Evolutionary conservation across 2,329 filamentous ascomycete species (phyloP).

Genomic region (Sphaerulina vaccinii): DNA sequence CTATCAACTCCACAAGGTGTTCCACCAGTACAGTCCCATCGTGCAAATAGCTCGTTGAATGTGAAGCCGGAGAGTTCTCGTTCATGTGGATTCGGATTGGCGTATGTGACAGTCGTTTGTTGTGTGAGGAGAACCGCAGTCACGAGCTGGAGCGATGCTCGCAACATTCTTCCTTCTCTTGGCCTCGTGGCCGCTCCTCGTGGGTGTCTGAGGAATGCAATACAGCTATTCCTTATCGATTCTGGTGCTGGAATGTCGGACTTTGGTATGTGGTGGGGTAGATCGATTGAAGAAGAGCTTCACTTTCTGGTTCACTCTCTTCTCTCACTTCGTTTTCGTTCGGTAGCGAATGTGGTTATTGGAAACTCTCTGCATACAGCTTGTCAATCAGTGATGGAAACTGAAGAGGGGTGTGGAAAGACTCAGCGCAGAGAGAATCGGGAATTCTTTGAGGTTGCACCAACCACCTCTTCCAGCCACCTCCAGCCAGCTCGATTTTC

Average conservation of each 20-base stretch:
- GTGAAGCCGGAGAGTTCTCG: conserved; percentile 33
- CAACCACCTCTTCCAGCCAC: conserved; percentile 11
- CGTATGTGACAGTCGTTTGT: conserved; percentile 22
- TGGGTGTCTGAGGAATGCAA: conserved; percentile 11
- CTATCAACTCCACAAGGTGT: conserved; percentile 52
- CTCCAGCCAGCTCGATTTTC: conserved; percentile 4
- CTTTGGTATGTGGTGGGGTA: conserved; percentile 7
- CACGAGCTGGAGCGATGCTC: conserved; percentile 33
- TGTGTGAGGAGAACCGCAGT: conserved; percentile 30
- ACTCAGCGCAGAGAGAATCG: conserved; percentile 2
- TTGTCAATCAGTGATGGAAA: neutral
- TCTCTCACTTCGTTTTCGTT: neutral
- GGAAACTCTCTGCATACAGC: neutral
- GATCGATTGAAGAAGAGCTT: conserved; percentile 1
- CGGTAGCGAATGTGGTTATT: conserved; percentile 6
- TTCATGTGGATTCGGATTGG: conserved; percentile 31
- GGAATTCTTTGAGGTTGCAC: conserved; percentile 1
- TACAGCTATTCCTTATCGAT: neutral
- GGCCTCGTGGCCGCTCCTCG: conserved; percentile 11
- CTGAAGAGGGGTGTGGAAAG: neutral
- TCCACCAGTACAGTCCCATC: conserved; percentile 45
- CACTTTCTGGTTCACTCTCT: conserved; percentile 1
- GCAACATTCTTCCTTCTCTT: conserved; percentile 24
- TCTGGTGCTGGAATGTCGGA: neutral
- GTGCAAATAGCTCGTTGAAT: conserved; percentile 38